These are phyloP conservation scores for Ceratorhiza oryzae-sativae DNA, from an alignment of 1,284 basidiomycete genomes.

Conservation along the genomic window DNA sequence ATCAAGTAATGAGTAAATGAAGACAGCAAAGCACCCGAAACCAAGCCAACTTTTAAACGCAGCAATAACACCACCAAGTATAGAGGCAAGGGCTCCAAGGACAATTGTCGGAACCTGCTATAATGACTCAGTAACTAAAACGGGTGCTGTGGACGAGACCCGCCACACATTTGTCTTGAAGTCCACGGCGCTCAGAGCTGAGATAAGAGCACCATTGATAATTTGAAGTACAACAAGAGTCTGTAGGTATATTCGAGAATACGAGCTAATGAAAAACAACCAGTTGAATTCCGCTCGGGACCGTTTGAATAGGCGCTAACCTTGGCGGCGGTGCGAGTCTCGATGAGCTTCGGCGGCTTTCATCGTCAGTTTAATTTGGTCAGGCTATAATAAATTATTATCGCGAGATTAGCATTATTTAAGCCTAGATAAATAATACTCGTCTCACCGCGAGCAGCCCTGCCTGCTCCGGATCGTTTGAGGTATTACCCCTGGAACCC, in stretches of 20 bases:
- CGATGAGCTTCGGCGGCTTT: conserved; percentile 21
- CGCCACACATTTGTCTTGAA: conserved; percentile 1
- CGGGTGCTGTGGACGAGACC: background rate
- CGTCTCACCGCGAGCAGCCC: background rate
- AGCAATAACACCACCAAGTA: conserved; percentile 33
- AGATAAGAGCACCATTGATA: conserved; percentile 26
- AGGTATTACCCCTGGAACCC: background rate
- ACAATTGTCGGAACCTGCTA: conserved; percentile 24
- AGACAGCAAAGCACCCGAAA: no score
- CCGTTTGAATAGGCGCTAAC: background rate
- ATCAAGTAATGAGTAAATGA: background rate
- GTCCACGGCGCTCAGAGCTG: conserved; percentile 21
- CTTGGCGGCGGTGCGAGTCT: conserved; percentile 14
- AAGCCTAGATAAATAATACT: no score
- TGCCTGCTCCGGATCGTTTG: conserved; percentile 22
- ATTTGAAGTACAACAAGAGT: conserved; percentile 30
- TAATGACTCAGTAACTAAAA: background rate
- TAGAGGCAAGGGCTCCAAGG: conserved; percentile 25
- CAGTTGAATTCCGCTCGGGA: background rate
- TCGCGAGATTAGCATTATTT: no score
- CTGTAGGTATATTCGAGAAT: conserved; percentile 29
- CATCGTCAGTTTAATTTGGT: conserved; percentile 29
- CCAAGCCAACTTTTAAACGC: conserved; percentile 20
- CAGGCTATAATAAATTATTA: conserved; percentile 3
- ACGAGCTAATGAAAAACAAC: background rate